Evolutionary conservation across 768 basidiomycete genomes (phyloP).

Genomic region (Auricularia cornea): DNA sequence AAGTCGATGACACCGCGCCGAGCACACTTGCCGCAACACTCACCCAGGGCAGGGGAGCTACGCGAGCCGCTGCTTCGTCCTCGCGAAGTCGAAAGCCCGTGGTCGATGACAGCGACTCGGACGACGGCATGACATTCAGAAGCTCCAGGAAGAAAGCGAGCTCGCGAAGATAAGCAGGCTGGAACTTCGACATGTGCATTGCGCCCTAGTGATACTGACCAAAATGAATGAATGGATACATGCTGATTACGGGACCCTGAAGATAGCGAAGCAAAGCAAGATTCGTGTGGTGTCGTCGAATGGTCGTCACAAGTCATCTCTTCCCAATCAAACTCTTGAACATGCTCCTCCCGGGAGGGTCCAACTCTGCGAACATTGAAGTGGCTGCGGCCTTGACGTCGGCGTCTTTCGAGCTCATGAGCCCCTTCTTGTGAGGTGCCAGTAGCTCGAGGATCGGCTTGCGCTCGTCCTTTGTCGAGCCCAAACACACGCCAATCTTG

Average conservation of each 20-base stretch:
- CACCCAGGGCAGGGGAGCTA: not conserved
- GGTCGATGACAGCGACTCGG: conserved; percentile 51
- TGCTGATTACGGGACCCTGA: no score
- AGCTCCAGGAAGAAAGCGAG: conserved; percentile 33
- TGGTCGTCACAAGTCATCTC: not conserved
- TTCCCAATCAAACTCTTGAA: not conserved
- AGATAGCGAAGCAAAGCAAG: conserved; percentile 10
- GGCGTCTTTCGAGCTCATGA: not conserved
- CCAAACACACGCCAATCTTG: not conserved
- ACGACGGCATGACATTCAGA: conserved; percentile 62
- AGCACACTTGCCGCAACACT: not conserved
- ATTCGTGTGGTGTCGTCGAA: no score
- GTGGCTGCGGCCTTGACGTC: not conserved
- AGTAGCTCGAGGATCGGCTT: not conserved
- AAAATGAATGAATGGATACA: no score
- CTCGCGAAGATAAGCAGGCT: no score
- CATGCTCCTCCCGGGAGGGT: not conserved
- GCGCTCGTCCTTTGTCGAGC: not conserved
- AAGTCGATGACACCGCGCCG: conserved; percentile 15
- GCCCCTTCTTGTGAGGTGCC: not conserved
- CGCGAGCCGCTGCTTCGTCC: not conserved
- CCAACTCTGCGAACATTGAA: not conserved
- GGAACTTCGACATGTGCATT: no score
- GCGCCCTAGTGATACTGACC: no score
- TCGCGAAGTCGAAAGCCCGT: not conserved